Evolutionary conservation across 352 stramenopile species (phyloP).

Genomic region (Pythium aphanidermatum): DNA sequence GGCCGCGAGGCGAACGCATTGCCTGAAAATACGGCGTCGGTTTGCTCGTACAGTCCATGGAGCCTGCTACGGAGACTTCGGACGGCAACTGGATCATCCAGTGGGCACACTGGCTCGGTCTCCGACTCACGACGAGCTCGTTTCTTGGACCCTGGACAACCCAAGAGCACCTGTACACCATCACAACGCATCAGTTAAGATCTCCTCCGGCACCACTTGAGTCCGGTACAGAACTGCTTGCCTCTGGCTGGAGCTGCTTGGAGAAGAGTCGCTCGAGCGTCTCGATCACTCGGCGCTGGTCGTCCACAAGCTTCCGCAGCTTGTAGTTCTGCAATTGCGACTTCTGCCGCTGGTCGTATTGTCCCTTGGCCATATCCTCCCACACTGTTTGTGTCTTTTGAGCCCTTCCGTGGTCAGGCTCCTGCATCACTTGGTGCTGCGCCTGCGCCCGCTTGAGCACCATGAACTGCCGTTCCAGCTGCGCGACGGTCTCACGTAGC

Average conservation of each 20-base stretch:
- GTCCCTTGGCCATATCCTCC: constrained; percentile 14
- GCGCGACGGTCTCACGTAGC: constrained; percentile 27
- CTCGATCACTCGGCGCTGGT: constrained; percentile 48
- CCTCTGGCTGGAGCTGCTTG: constrained; percentile 6
- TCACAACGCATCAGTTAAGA: not conserved
- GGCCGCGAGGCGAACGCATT: constrained; percentile 1
- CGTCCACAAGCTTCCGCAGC: constrained; percentile 49
- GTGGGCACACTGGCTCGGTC: too few species aligned
- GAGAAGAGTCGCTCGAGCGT: constrained; percentile 14
- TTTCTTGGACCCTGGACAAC: too few species aligned
- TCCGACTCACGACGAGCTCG: too few species aligned
- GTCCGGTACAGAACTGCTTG: too few species aligned
- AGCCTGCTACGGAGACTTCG: constrained; percentile 1
- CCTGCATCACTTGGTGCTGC: not conserved
- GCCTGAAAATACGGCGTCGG: constrained; percentile 8
- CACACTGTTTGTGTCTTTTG: constrained; percentile 33
- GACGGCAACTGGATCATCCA: not conserved
- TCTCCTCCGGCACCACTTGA: too few species aligned
- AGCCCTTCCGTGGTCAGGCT: not conserved
- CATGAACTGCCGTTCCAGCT: constrained; percentile 27
- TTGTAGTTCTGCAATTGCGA: constrained; percentile 53
- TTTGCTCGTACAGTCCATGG: constrained; percentile 10
- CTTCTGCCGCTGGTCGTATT: constrained; percentile 23
- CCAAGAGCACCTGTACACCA: constrained; percentile 2
- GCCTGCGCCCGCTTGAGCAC: constrained; percentile 15